phyloP scores from a whole-genome alignment of 1,284 basidiomycete genomes.

The Clitocybe nebularis region DNA sequence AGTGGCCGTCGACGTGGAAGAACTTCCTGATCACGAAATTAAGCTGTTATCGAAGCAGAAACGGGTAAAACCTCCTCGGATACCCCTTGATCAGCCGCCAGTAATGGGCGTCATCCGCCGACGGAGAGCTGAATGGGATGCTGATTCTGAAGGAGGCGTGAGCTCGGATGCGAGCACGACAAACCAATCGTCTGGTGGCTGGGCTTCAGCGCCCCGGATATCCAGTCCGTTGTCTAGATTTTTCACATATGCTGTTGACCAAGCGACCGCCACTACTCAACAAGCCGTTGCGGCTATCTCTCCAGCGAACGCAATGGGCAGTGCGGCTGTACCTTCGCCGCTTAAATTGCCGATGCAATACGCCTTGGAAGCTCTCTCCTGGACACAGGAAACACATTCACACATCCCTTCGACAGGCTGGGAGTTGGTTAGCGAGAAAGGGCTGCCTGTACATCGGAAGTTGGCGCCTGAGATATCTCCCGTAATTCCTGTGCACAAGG shows the following conservation, averaged over 20 bases:
- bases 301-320: constrained; percentile 43
- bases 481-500: constrained; percentile 82
- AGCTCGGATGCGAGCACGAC: constrained; percentile 15
- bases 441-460: constrained; percentile 76
- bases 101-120: constrained; percentile 70
- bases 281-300: constrained; percentile 70
- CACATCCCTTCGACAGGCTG: constrained; percentile 70
- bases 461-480: constrained; percentile 76
- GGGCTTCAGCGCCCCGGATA: constrained; percentile 56
- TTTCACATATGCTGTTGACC: constrained; percentile 72
- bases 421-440: constrained; percentile 80
- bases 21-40: constrained; percentile 86
- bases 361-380: constrained; percentile 76
- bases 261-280: constrained; percentile 66
- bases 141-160: constrained; percentile 29
- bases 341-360: constrained; percentile 70
- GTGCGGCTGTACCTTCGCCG: constrained; percentile 41
- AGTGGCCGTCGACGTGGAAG: constrained; percentile 86
- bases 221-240: constrained; percentile 70
- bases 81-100: constrained; percentile 91
- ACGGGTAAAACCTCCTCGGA: constrained; percentile 80
- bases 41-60: constrained; percentile 82
- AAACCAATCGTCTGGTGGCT: constrained; percentile 22
- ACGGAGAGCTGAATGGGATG: constrained; percentile 65
- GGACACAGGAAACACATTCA: constrained; percentile 72